Percentiles rank a stretch among this genome's conserved stretches.
Conservation (phyloP, 1,284 basidiomycete genomes). For the Moesziomyces globuligerus region DNA sequence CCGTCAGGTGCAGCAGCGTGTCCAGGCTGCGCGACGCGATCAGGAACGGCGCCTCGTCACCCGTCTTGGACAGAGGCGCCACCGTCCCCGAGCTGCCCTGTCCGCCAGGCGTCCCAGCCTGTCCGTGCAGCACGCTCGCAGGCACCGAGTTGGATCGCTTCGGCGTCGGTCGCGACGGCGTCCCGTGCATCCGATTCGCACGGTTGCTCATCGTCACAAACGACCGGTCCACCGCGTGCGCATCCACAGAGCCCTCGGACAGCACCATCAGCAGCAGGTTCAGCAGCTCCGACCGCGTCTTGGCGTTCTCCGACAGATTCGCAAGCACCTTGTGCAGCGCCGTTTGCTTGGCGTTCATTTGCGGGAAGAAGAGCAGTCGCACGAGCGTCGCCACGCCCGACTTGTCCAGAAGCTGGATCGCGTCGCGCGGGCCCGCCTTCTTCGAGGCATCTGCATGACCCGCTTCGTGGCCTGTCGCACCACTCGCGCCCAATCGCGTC, state of each 20-base stretch:
- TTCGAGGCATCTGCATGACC: conserved; percentile 7
- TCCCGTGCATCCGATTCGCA: conserved; percentile 48
- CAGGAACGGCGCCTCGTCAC: conserved; percentile 66
- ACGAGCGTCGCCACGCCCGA: conserved; percentile 87
- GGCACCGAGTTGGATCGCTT: conserved; percentile 44
- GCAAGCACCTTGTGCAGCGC: conserved; percentile 88
- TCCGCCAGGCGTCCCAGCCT: conserved; percentile 10
- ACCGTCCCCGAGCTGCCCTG: conserved; percentile 14
- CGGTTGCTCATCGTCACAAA: conserved; percentile 80
- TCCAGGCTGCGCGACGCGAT: conserved; percentile 65
- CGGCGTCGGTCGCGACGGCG: conserved; percentile 54
- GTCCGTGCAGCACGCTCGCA: conserved; percentile 23
- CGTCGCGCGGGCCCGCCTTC: conserved; percentile 71
- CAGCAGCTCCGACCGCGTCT: conserved; percentile 90
- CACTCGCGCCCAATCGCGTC: not conserved
- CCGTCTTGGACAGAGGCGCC: conserved; percentile 62
- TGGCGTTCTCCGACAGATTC: conserved; percentile 93
- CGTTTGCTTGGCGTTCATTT: conserved; percentile 81
- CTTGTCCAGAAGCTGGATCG: conserved; percentile 93
- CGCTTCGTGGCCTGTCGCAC: not conserved
- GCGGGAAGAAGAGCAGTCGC: conserved; percentile 94
- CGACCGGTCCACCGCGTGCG: conserved; percentile 89
- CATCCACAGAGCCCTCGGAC: conserved; percentile 92
- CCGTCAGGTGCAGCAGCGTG: conserved; percentile 57
- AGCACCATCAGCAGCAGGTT: conserved; percentile 90